Evolutionary conservation across 768 basidiomycete species (phyloP), one percentile per base, ranked within the genome.

Genomic region (Leccinum barrowsii): DNA sequence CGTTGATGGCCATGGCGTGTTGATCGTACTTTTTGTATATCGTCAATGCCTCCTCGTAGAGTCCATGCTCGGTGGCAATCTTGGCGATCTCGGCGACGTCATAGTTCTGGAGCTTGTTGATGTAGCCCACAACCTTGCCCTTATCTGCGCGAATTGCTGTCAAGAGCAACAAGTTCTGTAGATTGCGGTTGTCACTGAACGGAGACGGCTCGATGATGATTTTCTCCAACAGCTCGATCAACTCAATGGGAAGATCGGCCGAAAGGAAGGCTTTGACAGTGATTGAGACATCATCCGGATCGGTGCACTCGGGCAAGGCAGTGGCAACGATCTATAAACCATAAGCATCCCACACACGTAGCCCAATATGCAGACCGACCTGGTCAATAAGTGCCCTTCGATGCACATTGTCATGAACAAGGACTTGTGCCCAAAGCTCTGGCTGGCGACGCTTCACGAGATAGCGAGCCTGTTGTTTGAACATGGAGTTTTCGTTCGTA

Each of bases 401-500:
- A 72, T 98, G 88, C 50, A 92, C 82, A 73, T 97, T 98, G 62
- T 94, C 94, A 4, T 84, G 81, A 11, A 84, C 80, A 56, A 99
- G 86, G 35, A 99, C 97, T 75, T 98, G 94, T 2, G 89, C 85
- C 97, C 97, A 99, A 30, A 99, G 85, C 60, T 98, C 97, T 15
- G 90, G 85, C 61, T 92, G 87, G 61, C 97, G 92, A 65, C 97
- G 88, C 76, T 95, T 97, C 70, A 98, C 92, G 58, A 99, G 85
- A 76, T 99, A 99, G 28, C 97, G 89, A 54, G 97, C 92, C 75
- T 98, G 97, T 68, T 99, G 96, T 76, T 98, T 99, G 84, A 95
- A 99, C 97, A 99, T 99, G 12, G 94, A 88, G 78, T 99, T 99
- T 64, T 96, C 95, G 70, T 98, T 98, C 50, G 97, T 98, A 73